Evolutionary conservation across 148 eudicot species (phyloP), one percentile per base, ranked within the genome.

Genomic region (Gaultheria prostrata): DNA sequence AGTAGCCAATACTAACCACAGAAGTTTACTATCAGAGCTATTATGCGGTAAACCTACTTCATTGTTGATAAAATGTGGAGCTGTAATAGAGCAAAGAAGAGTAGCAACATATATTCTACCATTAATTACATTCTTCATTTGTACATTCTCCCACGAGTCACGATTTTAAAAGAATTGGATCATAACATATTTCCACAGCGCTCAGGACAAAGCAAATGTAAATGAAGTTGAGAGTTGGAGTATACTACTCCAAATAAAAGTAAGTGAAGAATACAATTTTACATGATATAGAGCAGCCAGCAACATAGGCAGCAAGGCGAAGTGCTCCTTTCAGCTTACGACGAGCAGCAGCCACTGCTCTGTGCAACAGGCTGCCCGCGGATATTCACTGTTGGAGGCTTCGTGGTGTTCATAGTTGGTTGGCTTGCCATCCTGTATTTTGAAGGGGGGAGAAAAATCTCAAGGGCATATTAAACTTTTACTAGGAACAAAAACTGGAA

Each of bases 311-410:
- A 71, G 33, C 32, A 75, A 24, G n/a, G 56, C 35, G 0, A 26
- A 8, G 33, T 59, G 26, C 80, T 26, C 79, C 28, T 54, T 75
- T 72, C 48, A 46, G 61, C 81, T 90, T 85, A 91, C 15, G 88
- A 82, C 8, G 93, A 93, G 89, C 96, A 93, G 93, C 95, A 93
- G 26, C 96, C 90, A 30, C 93, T 82, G 82, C 85, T 92, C 86
- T 92, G 93, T 51, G 84, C 63, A 69, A 93, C 88, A 4, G 96
- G 96, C 83, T 89, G 93, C 49, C 96, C 96, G 39, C 93, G 90
- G 85, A 93, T 90, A 84, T 90, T 91, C 77, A 93, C 91, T 24
- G 93, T 92, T 45, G 94, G 89, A 67, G 93, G 91, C 89, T 89
- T 93, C 9, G 89, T 80, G 76, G 84, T 90, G 84, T 83, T 87